Evolutionary conservation across 306 rosid genomes (phyloP), one percentile per base, ranked within the genome.

Genomic region (Quercus agrifolia): DNA sequence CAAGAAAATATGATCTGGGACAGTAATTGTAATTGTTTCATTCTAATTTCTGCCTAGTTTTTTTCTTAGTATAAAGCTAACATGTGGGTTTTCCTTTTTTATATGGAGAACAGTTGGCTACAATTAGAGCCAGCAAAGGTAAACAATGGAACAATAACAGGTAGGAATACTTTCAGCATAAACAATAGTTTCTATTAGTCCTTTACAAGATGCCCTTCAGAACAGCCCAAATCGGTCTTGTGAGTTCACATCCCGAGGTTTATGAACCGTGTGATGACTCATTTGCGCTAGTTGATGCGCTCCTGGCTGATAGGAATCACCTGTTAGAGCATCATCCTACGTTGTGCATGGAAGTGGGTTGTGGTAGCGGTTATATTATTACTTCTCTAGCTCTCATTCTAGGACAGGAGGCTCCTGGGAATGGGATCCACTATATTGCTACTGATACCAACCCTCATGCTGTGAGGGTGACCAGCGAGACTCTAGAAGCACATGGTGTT

Each of bases 181-280:
- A 49, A 12, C 54, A 49, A 28, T 51, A 19, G 46, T 64, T 79
- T 41, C 12, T 41, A 1, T 41, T 8, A 8, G 91, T 74, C 71
- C n/a, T 58, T 56, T n/a, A 14, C 83, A 90, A 78, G 81, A 84
- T 81, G 81, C 49, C 87, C 10, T 77, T 79, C 73, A 91, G 74
- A 84, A 88, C 70, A 71, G 98, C 99, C 28, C 98, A 91, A 89
- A 95, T 95, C 72, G 94, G 84, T 75, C 97, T 90, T 35, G 86
- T 91, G 82, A 88, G 96, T 81, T 91, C 97, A 19, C 99, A 91
- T 71, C 82, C 83, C 1, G 97, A 96, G 86, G 99, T 96, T 71
- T 96, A 96, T 82, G 98, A 96, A 82, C 98, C 99, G 0, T 91
- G 98, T 20, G 99, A 96, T 74, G 99, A 96, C 82, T 96, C 98